Base-by-base conservation (phyloP, 495 filamentous ascomycete genomes). In the Penicillium bialowiezense region DNA sequence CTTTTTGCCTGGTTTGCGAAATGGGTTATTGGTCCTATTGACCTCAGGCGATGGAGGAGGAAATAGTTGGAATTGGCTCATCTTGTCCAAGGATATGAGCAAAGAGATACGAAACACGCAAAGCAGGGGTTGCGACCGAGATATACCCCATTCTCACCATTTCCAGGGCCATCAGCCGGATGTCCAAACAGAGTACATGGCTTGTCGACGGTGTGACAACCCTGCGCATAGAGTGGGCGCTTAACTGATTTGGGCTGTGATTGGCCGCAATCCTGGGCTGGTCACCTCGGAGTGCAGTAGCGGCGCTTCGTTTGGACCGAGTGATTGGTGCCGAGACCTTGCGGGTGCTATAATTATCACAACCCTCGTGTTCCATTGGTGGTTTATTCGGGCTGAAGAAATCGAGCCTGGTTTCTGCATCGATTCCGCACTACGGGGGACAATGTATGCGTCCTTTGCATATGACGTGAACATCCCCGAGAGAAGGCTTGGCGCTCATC, bases 51-150 rank as follows among this genome's bases (percentile, higher is more conserved):
- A 69, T 21, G 73, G 71, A 15, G 80, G 65, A 31, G 80, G 80
- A 41, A 83, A 82, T 38, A 83, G 62, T 54, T 80, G 75, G 45
- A 83, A 76, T 48, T 73, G 70, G 53, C 56, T 72, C 69, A 71
- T 72, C 20, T 29, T 61, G 51, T 23, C 24, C 21, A 37, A 5
- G 15, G 17, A 10, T 48, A 34, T 34, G 21, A 41, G 24, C 9
- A 31, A 14, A 37, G 15, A 24, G 24, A 21, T 14, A 43, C 32
- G 50, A 40, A 50, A 24, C 44, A 24, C 50, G 51, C n/a, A 54
- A 20, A 32, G 46, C 42, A 55, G 51, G 58, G 45, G 45, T 56
- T 50, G 41, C 40, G 42, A 54, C 12, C 34, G 47, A 58, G 58
- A 64, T 64, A 64, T 64, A 61, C 31, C 20, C 56, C 47, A 50